Base-by-base conservation (phyloP, 805 yeast genomes). In the Yarrowia divulgata region DNA sequence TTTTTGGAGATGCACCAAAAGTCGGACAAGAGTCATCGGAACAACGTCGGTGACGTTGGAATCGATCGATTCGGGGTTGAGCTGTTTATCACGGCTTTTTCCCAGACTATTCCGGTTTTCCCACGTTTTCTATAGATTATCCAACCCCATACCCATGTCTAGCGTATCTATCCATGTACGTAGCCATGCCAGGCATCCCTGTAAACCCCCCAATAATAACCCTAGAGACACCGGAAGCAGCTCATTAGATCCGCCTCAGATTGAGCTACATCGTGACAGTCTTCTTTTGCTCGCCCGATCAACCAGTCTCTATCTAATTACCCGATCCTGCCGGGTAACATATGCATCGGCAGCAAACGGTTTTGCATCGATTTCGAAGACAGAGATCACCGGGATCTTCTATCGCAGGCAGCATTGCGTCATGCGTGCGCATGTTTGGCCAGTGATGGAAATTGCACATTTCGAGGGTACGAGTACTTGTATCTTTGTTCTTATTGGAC, bases 361-460 rank as follows among this genome's bases (percentile, higher is more conserved):
- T 14, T 32, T 16, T n/a, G 55, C 39, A 16, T 49, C 39, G 37
- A 32, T 23, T 23, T 23, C 4, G 16, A 32, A 4, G 18, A 29
- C 7, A 8, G 8, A 39, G 55, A 49, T 49, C 55, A 16, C 14
- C 55, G 4, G 3, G 55, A 49, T 49, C 55, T 32, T 49, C 55
- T 49, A 49, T 49, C 55, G 13, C 18, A 49, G 55, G 55, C 55
- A 49, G 55, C 19, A 49, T 32, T 49, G 55, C 55, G 14, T 49
- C 55, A 52, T 52, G 29, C 4, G 29, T 2, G 29, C 29, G 29
- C 4, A 2, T 23, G 4, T 23, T 23, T 4, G 29, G 29, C 4
- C 29, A 23, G 29, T 2, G 29, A 23, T 23, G 29, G 29, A 23
- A 23, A 23, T 23, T 23, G 29, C 29, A 23, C 29, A 4, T 23